Percentiles rank a stretch among this genome's conserved stretches.
Conservation (phyloP, 495 filamentous ascomycete species). For the Xylaria venustula region DNA sequence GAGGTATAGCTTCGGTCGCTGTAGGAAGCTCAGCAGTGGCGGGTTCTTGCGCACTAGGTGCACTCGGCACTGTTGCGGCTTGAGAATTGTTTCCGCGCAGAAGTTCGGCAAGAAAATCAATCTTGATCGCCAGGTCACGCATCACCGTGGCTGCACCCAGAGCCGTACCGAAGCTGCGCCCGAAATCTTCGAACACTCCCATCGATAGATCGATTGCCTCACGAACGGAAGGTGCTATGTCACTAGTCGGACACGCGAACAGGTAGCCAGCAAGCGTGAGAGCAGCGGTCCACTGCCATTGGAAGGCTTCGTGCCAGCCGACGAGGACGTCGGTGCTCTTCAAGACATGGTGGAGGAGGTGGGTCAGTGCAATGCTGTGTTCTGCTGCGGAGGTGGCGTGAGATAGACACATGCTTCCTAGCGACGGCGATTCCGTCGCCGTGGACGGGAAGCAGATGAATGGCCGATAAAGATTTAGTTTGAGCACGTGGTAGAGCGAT, state of each 20-base stretch:
- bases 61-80: neutral
- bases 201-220: slow-evolving; percentile 40
- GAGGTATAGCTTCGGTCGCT: neutral
- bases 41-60: neutral
- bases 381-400: slow-evolving; percentile 37
- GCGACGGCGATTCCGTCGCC: slow-evolving; percentile 21
- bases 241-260: slow-evolving; percentile 35
- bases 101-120: slow-evolving; percentile 18
- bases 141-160: slow-evolving; percentile 41
- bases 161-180: slow-evolving; percentile 42
- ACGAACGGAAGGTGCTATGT: slow-evolving; percentile 31
- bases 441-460: slow-evolving; percentile 42
- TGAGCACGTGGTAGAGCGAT: slow-evolving; percentile 41
- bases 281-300: slow-evolving; percentile 42
- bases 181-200: slow-evolving; percentile 46
- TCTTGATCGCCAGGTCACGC: slow-evolving; percentile 21
- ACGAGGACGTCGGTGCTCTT: slow-evolving; percentile 35
- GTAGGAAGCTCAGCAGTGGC: neutral
- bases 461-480: slow-evolving; percentile 40
- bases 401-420: neutral
- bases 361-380: slow-evolving; percentile 46
- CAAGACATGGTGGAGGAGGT: slow-evolving; percentile 47
- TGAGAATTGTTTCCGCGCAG: neutral
- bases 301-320: slow-evolving; percentile 47
- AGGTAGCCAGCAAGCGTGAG: slow-evolving; percentile 45